Evolutionary conservation across 164 flowering plant species (phyloP).

Genomic region (Vitis rotundifolia): DNA sequence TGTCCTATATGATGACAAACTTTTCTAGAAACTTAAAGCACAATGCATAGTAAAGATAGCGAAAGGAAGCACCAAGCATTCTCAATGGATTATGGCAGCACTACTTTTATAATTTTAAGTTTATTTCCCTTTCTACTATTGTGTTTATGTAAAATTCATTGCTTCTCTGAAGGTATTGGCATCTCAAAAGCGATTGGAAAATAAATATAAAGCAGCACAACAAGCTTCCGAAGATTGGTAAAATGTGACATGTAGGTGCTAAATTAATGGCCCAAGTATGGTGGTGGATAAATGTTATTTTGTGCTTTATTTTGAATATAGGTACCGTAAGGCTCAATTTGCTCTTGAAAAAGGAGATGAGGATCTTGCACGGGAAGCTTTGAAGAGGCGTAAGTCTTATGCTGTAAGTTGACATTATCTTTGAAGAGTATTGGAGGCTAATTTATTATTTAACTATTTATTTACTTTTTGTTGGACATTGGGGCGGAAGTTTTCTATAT

Average conservation of each 20-base stretch:
- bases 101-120: not conserved
- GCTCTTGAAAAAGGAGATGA: conserved; percentile 89
- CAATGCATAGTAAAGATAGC: not conserved
- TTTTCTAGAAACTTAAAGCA: not conserved
- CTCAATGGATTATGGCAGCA: no score
- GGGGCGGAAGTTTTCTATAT: no score
- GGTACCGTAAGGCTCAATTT: conserved; percentile 85
- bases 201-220: conserved; percentile 80
- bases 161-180: conserved; percentile 67
- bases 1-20: not conserved
- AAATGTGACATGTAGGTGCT: not conserved
- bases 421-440: not conserved
- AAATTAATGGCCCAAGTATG: no score
- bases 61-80: no score
- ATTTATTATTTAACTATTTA: not conserved
- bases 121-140: not conserved
- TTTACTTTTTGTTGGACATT: not conserved
- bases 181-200: conserved; percentile 87
- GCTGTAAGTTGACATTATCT: conserved; percentile 49
- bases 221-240: conserved; percentile 94
- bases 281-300: not conserved
- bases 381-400: conserved; percentile 84
- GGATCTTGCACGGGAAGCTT: conserved; percentile 92
- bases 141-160: conserved; percentile 1
- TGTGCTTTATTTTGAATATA: conserved; percentile 19